Base-by-base conservation (phyloP, 768 basidiomycete species). In the Nevesoporus exiguus region DNA sequence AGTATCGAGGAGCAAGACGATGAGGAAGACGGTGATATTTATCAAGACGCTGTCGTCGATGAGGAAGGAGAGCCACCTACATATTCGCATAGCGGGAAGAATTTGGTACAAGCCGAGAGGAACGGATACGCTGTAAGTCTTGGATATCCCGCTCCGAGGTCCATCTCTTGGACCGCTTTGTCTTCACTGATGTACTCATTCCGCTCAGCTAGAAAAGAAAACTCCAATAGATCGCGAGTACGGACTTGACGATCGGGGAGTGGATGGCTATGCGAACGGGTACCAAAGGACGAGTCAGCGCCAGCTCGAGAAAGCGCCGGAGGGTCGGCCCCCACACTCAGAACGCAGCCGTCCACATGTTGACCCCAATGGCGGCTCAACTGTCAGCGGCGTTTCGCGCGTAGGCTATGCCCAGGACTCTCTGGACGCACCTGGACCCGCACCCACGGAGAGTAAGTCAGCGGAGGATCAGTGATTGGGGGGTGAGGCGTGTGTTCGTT, bases 241-340 rank as follows among this genome's bases (percentile, higher is more conserved):
- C 47, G 47, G 51, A 14, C 44, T 27, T 25, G 44, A 40, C n/a
- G 25, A 34, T 19, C 39, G 31, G 17, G 37, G 31, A 11, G 10
- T 34, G 33, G 53, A 52, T 7, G 54, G 56, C 22, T 40, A 40
- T 42, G 42, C 34, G 19, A 57, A 60, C 14, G 55, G 31, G 58
- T 76, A 42, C 66, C 74, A 79, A 39, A 71, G 76, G 46, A 73
- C 77, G 22, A 85, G 81, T 63, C 75, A 78, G 61, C 80, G 88
- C 43, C 84, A 81, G 63, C 78, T 82, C 70, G 89, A 88, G 66
- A 88, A 89, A 71, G 85, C 87, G 10, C 85, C 87, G 0, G 86
- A 84, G 63, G 81, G 80, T 7, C 76, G 77, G 19, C 40, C 57
- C 10, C 77, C 76, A 11, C 77, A 71, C 53, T 33, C 50, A 7